Conservation (phyloP, 1,284 basidiomycete species). For the Mrakiaceae sp. region DNA sequence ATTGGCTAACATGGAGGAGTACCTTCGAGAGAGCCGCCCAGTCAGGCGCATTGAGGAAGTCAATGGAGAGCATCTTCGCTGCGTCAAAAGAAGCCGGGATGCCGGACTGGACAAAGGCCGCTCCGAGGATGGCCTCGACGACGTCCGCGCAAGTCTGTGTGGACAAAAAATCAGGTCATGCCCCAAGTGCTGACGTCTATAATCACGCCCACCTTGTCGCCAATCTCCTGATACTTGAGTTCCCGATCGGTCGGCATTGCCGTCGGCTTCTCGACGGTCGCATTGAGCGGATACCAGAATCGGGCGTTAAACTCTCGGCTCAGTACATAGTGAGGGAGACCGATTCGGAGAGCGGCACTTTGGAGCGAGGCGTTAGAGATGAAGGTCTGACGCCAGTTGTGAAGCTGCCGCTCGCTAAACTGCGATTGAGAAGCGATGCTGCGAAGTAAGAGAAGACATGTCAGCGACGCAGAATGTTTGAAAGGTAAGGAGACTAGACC, state of each 20-base stretch:
- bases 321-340: constrained; percentile 12
- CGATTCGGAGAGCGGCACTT: constrained; percentile 2
- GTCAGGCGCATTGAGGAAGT: background rate
- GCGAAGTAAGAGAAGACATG: no score
- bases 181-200: background rate
- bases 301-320: constrained; percentile 12
- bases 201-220: constrained; percentile 17
- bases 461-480: background rate
- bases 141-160: constrained; percentile 64
- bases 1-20: no score
- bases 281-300: constrained; percentile 4
- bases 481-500: constrained; percentile 42
- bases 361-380: constrained; percentile 16
- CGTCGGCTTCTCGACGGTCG: background rate
- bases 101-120: constrained; percentile 59
- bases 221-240: constrained; percentile 5
- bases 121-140: constrained; percentile 66
- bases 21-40: no score
- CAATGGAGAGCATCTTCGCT: background rate
- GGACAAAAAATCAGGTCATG: background rate
- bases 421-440: no score
- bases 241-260: constrained; percentile 6
- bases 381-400: constrained; percentile 6
- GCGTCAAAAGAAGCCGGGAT: constrained; percentile 35
- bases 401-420: constrained; percentile 10